Evolutionary conservation across 257 asterid species (phyloP).

Genomic region (Solanum pimpinellifolium): DNA sequence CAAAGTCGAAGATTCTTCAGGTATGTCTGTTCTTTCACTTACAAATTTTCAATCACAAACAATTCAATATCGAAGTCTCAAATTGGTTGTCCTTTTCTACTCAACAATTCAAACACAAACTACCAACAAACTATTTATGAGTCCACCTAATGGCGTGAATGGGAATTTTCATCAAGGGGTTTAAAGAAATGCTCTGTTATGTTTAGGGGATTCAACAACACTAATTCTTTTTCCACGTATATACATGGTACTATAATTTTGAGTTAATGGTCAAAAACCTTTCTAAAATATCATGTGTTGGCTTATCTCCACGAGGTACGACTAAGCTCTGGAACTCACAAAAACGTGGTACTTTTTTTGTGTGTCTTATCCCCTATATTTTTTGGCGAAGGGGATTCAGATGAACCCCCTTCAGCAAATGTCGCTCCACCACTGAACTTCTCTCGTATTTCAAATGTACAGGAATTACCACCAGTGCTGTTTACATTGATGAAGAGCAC

Average conservation of each 20-base stretch:
- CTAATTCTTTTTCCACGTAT: neutral
- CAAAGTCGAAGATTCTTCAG: constrained; percentile 96
- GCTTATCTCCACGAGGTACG: too few species aligned
- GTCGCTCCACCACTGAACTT: neutral
- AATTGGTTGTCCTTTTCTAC: neutral
- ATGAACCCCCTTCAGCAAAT: neutral
- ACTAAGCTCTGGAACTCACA: neutral
- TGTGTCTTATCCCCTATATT: neutral
- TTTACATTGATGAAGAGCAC: constrained; percentile 95
- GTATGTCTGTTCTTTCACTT: constrained; percentile 11
- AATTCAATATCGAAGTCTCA: neutral
- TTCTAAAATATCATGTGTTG: neutral
- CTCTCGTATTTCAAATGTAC: neutral
- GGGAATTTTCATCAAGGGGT: neutral
- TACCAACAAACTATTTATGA: neutral
- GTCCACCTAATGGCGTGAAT: neutral
- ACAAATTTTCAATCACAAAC: neutral
- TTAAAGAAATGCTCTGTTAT: neutral
- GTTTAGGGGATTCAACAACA: neutral
- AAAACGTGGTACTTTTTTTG: neutral
- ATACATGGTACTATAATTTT: neutral
- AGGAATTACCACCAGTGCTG: constrained; percentile 83
- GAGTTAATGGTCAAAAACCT: neutral
- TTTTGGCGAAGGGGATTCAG: neutral
- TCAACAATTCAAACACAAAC: neutral